These are phyloP conservation scores for Nitzschia inconspicua DNA, from an alignment of 108 stramenopile genomes.

Conservation along the genomic window DNA sequence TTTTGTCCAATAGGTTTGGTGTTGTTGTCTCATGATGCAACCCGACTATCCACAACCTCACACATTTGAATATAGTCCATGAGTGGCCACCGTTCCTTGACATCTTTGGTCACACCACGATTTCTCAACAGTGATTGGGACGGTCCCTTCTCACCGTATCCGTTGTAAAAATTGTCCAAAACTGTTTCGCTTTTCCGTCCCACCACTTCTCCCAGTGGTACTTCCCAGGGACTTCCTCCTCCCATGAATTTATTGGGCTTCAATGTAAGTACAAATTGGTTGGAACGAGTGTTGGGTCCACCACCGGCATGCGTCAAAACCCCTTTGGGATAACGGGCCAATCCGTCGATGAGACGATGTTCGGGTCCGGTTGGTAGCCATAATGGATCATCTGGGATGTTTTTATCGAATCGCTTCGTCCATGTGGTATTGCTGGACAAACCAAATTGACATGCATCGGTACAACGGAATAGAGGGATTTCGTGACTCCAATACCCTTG, in stretches of 20 bases:
- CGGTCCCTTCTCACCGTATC: slow-evolving; percentile 33
- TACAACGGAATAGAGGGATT: slow-evolving; percentile 76
- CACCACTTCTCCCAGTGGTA: slow-evolving; percentile 67
- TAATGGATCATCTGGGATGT: slow-evolving; percentile 61
- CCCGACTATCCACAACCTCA: slow-evolving; percentile 40
- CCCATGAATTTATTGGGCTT: slow-evolving; percentile 44
- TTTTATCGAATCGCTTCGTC: slow-evolving; percentile 6
- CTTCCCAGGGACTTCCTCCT: slow-evolving; percentile 82
- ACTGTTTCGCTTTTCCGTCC: slow-evolving; percentile 42
- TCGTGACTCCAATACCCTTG: neutral
- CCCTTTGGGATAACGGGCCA: slow-evolving; percentile 63
- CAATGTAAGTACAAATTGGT: slow-evolving; percentile 70
- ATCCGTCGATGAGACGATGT: slow-evolving; percentile 38
- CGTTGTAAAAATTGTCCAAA: slow-evolving; percentile 45
- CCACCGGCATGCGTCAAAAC: slow-evolving; percentile 63
- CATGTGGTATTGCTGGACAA: slow-evolving; percentile 25
- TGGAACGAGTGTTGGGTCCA: slow-evolving; percentile 50
- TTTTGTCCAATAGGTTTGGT: too few relatives aligned
- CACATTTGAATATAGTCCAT: slow-evolving; percentile 61
- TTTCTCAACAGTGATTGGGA: slow-evolving; percentile 13
- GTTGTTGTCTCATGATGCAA: too few relatives aligned
- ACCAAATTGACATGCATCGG: slow-evolving; percentile 84
- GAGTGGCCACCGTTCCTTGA: slow-evolving; percentile 39
- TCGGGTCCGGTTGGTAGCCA: slow-evolving; percentile 76
- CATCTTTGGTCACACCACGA: slow-evolving; percentile 5